Evolutionary conservation across 2,329 filamentous ascomycete species (phyloP), one percentile per base, ranked within the genome.

Genomic region (Thielaviopsis euricoi): DNA sequence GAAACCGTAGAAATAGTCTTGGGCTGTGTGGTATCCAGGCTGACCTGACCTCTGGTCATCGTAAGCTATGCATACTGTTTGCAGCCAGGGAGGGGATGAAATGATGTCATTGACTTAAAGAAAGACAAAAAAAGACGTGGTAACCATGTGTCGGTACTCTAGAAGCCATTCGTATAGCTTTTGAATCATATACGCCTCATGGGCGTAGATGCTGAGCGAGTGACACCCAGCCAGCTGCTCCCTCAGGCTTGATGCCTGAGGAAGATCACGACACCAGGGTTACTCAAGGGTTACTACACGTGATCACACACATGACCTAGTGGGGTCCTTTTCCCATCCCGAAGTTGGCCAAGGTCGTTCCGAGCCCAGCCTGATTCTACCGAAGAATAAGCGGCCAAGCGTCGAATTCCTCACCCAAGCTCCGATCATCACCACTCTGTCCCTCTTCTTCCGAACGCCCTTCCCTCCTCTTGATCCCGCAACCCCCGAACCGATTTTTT

Each of bases 361-460:
- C 57, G 53, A 53, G 33, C 23, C 46, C 40, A 59, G 58, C 55
- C 52, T 57, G 53, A 57, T 57, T 60, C 54, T 55, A n/a, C 58
- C 58, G 33, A 43, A 43, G 54, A 57, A 57, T 60, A 60, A 25
- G 55, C 58, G 58, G 51, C 33, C 25, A 56, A 59, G 58, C 54
- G 58, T 59, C 23, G 58, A 59, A 49, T 59, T 59, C 58, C 57
- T 58, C 57, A 58, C 52, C 57, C 53, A 58, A 58, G 53, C 58
- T 59, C 58, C 58, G 54, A 53, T 53, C 53, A 59, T 59, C 53
- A 59, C 54, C 58, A 56, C 43, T 59, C 40, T 59, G 58, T 56
- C 53, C 53, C 58, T 59, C 58, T 56, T 59, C 53, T 52, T 53
- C 50, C 58, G 53, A 59, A 40, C 25, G 21, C 29, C 26, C 48